These are phyloP conservation scores for Biancaea sappan DNA, from an alignment of 306 rosid species.

Conservation along the genomic window DNA sequence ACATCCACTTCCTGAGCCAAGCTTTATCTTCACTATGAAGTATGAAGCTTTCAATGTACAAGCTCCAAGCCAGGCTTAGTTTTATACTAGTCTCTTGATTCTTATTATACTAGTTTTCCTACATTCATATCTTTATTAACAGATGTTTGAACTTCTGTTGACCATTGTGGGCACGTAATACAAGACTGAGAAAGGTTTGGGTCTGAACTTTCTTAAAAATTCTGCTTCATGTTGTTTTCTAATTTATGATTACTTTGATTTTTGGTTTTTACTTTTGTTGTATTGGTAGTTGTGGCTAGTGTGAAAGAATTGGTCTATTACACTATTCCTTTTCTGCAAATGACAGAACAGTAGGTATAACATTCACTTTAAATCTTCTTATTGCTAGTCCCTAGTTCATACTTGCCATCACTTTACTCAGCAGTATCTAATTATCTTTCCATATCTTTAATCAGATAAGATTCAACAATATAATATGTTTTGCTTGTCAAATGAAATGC, in stretches of 20 bases:
- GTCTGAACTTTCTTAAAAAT: constrained; percentile 26
- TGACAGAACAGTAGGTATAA: constrained; percentile 82
- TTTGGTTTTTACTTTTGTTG: constrained; percentile 20
- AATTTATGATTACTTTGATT: constrained; percentile 14
- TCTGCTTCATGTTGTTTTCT: constrained; percentile 28
- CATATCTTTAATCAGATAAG: constrained; percentile 4
- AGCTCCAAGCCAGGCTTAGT: constrained; percentile 17
- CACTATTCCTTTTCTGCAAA: constrained; percentile 91
- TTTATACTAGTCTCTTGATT: constrained; percentile 20
- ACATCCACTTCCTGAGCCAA: too few species aligned
- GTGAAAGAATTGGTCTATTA: constrained; percentile 82
- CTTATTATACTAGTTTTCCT: constrained; percentile 13
- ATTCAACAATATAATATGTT: constrained; percentile 4
- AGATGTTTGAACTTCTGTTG: constrained; percentile 93
- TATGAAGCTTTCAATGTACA: constrained; percentile 1
- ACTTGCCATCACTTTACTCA: constrained; percentile 18
- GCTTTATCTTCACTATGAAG: too few species aligned
- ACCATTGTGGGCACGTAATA: constrained; percentile 74
- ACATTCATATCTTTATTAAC: constrained; percentile 37
- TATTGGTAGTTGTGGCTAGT: constrained; percentile 62
- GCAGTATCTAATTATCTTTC: constrained; percentile 27
- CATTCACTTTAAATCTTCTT: constrained; percentile 19
- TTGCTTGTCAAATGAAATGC: constrained; percentile 18
- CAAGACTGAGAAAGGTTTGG: constrained; percentile 71
- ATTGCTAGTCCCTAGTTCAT: constrained; percentile 1